Conservation (phyloP, 257 asterid species). For the Lycium barbarum region DNA sequence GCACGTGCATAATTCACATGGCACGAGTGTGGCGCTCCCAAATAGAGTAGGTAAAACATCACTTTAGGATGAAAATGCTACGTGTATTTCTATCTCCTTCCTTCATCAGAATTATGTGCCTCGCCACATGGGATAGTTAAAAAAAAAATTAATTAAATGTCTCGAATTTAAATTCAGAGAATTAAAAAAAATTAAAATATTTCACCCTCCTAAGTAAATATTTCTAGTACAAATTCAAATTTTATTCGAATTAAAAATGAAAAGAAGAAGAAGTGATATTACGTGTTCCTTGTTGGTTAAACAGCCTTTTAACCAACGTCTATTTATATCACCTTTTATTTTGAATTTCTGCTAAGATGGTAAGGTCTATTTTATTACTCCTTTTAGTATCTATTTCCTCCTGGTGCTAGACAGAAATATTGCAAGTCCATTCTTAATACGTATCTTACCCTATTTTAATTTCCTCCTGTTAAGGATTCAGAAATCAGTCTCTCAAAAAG, state of each 20-base stretch:
- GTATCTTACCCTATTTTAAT: not conserved
- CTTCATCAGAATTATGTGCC: not conserved
- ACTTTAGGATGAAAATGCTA: not conserved
- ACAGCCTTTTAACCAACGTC: not conserved
- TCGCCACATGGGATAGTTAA: not conserved
- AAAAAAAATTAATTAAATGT: too few species aligned
- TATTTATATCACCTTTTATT: not conserved
- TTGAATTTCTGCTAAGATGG: not conserved
- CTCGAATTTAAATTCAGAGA: too few species aligned
- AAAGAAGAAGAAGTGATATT: not conserved
- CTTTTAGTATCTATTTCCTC: not conserved
- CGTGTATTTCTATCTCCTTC: not conserved
- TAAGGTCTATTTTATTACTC: not conserved
- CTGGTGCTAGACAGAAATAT: not conserved
- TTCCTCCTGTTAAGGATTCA: not conserved
- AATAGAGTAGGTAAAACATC: conserved; percentile 12
- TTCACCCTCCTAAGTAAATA: too few species aligned
- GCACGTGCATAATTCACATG: not conserved
- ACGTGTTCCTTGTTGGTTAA: not conserved
- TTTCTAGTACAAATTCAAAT: too few species aligned
- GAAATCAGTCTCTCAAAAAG: too few species aligned
- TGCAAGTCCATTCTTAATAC: not conserved
- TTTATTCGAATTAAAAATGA: too few species aligned
- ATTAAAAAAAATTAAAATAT: too few species aligned
- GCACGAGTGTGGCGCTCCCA: not conserved